These are phyloP conservation scores for Lignosus rhinocerotis DNA, from an alignment of 1,284 basidiomycete genomes.

Conservation along the genomic window DNA sequence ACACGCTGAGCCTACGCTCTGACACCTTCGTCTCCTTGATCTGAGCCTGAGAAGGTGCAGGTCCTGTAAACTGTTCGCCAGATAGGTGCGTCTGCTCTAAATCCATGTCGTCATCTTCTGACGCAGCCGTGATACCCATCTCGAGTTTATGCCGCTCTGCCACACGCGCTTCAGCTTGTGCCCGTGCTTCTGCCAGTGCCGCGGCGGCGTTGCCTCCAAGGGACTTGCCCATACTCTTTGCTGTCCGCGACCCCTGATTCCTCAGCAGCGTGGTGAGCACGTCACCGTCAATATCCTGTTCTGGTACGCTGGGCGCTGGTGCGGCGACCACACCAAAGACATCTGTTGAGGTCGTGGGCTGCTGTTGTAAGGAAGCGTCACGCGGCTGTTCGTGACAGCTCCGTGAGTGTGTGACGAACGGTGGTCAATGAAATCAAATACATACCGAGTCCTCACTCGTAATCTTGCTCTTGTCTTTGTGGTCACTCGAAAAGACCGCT, in stretches of 20 bases:
- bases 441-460: slow-evolving; percentile 8
- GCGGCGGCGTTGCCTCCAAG: slow-evolving; percentile 57
- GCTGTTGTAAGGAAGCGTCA: neutral
- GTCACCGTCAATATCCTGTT: slow-evolving; percentile 41
- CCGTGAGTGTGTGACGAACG: neutral
- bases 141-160: slow-evolving; percentile 59
- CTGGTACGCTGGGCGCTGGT: neutral
- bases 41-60: neutral
- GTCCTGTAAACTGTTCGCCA: slow-evolving; percentile 1
- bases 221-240: slow-evolving; percentile 66
- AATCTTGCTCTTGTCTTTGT: slow-evolving; percentile 20
- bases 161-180: slow-evolving; percentile 69
- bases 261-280: slow-evolving; percentile 60
- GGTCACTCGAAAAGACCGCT: slow-evolving; percentile 1
- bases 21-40: slow-evolving; percentile 20
- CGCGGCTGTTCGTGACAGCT: neutral
- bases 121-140: slow-evolving; percentile 6
- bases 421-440: neutral
- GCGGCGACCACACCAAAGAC: neutral
- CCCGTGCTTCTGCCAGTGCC: slow-evolving; percentile 68
- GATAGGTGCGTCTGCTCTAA: slow-evolving; percentile 1
- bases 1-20: slow-evolving; percentile 50
- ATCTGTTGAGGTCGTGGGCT: neutral
- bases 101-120: slow-evolving; percentile 11
- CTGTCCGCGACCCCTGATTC: slow-evolving; percentile 59